Conservation (phyloP, 306 rosid species). For the Trifolium repens region DNA sequence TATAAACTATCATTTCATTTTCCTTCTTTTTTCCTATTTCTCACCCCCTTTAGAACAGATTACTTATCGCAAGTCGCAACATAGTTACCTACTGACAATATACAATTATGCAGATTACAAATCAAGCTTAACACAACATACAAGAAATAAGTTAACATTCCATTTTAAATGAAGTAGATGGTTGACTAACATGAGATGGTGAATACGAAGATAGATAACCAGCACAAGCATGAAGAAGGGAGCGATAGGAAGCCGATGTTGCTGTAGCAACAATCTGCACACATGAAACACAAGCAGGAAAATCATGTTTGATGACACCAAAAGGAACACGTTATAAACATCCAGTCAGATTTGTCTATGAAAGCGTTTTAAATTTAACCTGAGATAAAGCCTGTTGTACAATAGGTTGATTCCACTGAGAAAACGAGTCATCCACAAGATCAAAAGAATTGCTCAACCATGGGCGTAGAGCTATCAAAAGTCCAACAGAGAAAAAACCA, state of each 20-base stretch:
- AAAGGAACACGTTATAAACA: slow-evolving; percentile 23
- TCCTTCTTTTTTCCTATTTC: too few species aligned
- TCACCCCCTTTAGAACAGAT: too few species aligned
- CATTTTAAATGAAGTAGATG: slow-evolving; percentile 34
- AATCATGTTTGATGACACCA: slow-evolving; percentile 32
- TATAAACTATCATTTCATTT: too few species aligned
- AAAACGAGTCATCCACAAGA: slow-evolving; percentile 70
- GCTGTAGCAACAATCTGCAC: slow-evolving; percentile 79
- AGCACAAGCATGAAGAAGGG: slow-evolving; percentile 85
- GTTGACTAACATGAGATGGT: slow-evolving; percentile 80
- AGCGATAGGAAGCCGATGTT: slow-evolving; percentile 66
- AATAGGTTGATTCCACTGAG: slow-evolving; percentile 83
- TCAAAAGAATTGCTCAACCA: slow-evolving; percentile 66
- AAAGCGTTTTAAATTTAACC: slow-evolving; percentile 53
- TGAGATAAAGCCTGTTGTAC: slow-evolving; percentile 89
- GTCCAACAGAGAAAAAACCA: slow-evolving; percentile 23
- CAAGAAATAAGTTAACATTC: slow-evolving; percentile 5
- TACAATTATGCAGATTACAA: slow-evolving; percentile 6
- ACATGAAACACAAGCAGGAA: slow-evolving; percentile 39
- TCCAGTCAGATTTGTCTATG: slow-evolving; percentile 19
- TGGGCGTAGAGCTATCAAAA: slow-evolving; percentile 87
- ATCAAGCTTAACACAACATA: slow-evolving; percentile 29
- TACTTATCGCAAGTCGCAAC: too few species aligned
- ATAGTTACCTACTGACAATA: background rate
- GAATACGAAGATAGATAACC: slow-evolving; percentile 90